phyloP scores from a whole-genome alignment of 192 early-diverging fungal genomes.

The Obelidium mucronatum region DNA sequence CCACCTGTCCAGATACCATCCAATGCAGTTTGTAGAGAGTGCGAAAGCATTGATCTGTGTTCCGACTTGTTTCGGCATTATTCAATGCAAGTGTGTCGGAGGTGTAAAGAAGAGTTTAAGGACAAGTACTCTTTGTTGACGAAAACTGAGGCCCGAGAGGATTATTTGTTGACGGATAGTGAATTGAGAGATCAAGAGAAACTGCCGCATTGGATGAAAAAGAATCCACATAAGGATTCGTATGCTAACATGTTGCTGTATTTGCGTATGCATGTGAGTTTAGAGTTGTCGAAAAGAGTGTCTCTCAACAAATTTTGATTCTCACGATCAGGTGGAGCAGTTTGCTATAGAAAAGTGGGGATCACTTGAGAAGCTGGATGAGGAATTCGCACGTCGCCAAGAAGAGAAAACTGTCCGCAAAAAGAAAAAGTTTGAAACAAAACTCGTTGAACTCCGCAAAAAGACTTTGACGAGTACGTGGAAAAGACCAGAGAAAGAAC shows the following conservation, averaged over 20 bases:
- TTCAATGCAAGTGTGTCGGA: slow-evolving; percentile 73
- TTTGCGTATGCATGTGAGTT: slow-evolving; percentile 75
- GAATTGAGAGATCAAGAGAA: slow-evolving; percentile 81
- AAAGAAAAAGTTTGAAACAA: slow-evolving; percentile 83
- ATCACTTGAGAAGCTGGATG: slow-evolving; percentile 80
- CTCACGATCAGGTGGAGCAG: slow-evolving; percentile 73
- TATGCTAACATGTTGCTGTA: slow-evolving; percentile 99
- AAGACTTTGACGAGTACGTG: slow-evolving; percentile 80
- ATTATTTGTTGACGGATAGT: slow-evolving; percentile 95
- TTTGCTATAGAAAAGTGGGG: slow-evolving; percentile 97
- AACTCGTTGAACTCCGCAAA: slow-evolving; percentile 78
- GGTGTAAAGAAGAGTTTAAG: slow-evolving; percentile 77
- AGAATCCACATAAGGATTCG: slow-evolving; percentile 95
- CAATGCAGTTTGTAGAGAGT: slow-evolving; percentile 57
- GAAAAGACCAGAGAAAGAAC: slow-evolving; percentile 70
- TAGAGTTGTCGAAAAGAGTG: too few species aligned
- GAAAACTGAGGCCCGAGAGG: slow-evolving; percentile 88
- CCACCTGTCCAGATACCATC: not conserved
- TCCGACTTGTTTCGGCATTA: slow-evolving; percentile 75
- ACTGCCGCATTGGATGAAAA: slow-evolving; percentile 84
- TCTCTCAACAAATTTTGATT: too few species aligned
- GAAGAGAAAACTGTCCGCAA: slow-evolving; percentile 81
- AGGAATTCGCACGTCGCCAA: slow-evolving; percentile 83
- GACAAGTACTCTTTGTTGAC: slow-evolving; percentile 95
- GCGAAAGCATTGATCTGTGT: slow-evolving; percentile 85